Base-by-base conservation (phyloP, 768 basidiomycete species). In the Cyclocybe cylindracea region DNA sequence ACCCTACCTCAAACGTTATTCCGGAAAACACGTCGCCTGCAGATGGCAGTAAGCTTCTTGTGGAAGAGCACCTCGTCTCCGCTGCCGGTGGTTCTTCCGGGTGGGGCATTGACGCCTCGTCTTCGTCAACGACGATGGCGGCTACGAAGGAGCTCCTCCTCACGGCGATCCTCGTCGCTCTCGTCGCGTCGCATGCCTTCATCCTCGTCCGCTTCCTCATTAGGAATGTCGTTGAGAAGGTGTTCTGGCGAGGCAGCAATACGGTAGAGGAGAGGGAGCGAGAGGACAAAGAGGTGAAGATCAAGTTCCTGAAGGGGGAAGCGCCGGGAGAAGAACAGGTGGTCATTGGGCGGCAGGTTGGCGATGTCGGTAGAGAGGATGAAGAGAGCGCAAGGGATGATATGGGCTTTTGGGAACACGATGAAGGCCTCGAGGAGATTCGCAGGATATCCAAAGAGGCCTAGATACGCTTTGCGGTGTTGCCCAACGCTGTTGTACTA, bases 101-200 rank as follows among this genome's bases (percentile, higher is more conserved):
- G 1, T 64, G 61, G 64, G 63, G 63, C 14, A 48, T 63, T 9
- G 66, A 65, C 36, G 64, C 61, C 1, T 43, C 57, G 9, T 41
- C 54, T 1, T 54, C 55, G 5, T 44, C 64, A 0, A 46, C 49
- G 1, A 61, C 62, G 33, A 61, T 67, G 5, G 69, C 67, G 13
- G 80, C 76, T 9, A 80, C 74, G 34, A 71, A 72, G 54, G 75
- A 80, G 40, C 61, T 87, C 7, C 69, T 92, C 7, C 54, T 85
- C 51, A 84, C 83, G 32, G 85, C 90, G 2, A 67, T 85, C 7
- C 68, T 92, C 14, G 73, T 96, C 38, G 89, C 93, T 1, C 78
- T 98, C 37, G 78, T 82, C 4, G 86, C 93, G n/a, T 89, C 86
- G 40, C 96, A 98, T 66, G 87, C 79, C n/a, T 96, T 86, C 70